Evolutionary conservation across 352 stramenopile species (phyloP).

Genomic region (Globisporangium radiosum): DNA sequence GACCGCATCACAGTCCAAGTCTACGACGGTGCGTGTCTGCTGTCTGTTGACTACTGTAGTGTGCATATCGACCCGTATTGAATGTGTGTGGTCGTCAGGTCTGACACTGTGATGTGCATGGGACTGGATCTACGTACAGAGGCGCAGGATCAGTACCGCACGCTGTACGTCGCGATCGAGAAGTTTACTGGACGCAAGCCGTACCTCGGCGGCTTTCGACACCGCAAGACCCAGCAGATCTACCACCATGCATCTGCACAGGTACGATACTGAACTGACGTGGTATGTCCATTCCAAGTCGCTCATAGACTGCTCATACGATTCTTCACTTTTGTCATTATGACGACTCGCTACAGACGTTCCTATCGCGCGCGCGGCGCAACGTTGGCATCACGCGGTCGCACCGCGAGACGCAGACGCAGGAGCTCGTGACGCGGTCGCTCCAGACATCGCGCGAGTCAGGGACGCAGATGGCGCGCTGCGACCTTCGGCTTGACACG

Average conservation of each 20-base stretch:
- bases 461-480: conserved; percentile 86
- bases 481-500: conserved; percentile 67
- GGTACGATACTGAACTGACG: conserved; percentile 30
- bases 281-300: too few species aligned
- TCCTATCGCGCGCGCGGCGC: conserved; percentile 39
- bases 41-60: too few species aligned
- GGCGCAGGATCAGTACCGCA: conserved; percentile 34
- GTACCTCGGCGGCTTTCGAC: conserved; percentile 86
- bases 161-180: conserved; percentile 62
- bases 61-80: background rate
- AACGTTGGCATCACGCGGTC: conserved; percentile 28
- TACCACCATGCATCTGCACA: conserved; percentile 90
- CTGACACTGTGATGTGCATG: too few species aligned
- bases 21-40: conserved; percentile 28
- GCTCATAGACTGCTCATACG: too few species aligned
- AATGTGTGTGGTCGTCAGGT: too few species aligned
- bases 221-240: conserved; percentile 82
- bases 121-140: conserved; percentile 20
- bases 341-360: conserved; percentile 38
- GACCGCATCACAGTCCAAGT: conserved; percentile 75
- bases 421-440: conserved; percentile 62
- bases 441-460: conserved; percentile 86
- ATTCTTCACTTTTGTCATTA: background rate
- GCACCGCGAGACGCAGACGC: conserved; percentile 88
- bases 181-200: conserved; percentile 76